These are phyloP conservation scores for Moesziomyces sp. DNA, from an alignment of 1,284 basidiomycete genomes.

Conservation along the genomic window DNA sequence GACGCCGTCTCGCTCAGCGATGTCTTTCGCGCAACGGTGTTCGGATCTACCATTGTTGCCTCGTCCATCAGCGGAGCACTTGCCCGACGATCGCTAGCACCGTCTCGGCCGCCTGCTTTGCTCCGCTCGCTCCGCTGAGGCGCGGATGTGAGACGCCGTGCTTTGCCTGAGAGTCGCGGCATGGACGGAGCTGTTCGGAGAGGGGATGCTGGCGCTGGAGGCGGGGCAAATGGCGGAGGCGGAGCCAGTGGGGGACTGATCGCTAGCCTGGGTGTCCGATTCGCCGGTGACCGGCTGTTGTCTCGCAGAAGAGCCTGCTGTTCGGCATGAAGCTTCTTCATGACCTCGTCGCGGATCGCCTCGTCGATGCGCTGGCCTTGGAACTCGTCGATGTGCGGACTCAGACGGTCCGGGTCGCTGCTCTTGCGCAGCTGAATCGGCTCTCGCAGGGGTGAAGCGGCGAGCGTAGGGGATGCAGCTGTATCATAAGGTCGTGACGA, in stretches of 20 bases:
- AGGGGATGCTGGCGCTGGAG: slow-evolving; percentile 15
- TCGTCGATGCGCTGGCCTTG: slow-evolving; percentile 25
- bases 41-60: not conserved
- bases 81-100: not conserved
- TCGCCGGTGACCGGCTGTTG: not conserved
- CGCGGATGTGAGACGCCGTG: not conserved
- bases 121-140: not conserved
- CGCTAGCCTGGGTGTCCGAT: slow-evolving; percentile 4
- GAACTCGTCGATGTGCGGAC: slow-evolving; percentile 2
- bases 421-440: slow-evolving; percentile 1
- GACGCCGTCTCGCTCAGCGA: slow-evolving; percentile 2
- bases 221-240: slow-evolving; percentile 27
- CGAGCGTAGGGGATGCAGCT: not conserved
- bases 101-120: not conserved
- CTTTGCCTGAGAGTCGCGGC: not conserved
- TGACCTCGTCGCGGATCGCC: slow-evolving; percentile 21
- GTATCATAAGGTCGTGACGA: not conserved
- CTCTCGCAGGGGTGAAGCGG: not conserved
- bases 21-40: not conserved
- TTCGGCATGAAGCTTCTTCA: slow-evolving; percentile 18
- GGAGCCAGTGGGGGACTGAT: slow-evolving; percentile 19
- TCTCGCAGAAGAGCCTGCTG: slow-evolving; percentile 8
- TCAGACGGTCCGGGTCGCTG: not conserved
- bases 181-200: not conserved
- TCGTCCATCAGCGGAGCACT: not conserved